Evolutionary conservation across 495 filamentous ascomycete species (phyloP), one percentile per base, ranked within the genome.

Genomic region (Apiosordaria backusii): DNA sequence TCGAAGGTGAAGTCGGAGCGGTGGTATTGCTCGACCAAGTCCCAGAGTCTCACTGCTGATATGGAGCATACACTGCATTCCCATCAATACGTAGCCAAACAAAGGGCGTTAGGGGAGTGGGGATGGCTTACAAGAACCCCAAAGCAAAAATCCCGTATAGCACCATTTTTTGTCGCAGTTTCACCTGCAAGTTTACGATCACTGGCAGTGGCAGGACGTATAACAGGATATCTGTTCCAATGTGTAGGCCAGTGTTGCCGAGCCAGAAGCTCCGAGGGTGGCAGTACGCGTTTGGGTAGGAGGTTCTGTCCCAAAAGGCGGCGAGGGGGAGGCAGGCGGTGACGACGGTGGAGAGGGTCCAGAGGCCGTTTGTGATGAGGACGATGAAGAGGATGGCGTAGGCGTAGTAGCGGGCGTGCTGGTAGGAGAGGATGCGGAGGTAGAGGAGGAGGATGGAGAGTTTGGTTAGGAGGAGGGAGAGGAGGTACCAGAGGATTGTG

Each of bases 161-260:
- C 4, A 62, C 62, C 4, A 74, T n/a, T 62, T 74, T 74, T 63
- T 70, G 68, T 19, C 64, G 40, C 10, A 5, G 45, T 23, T 60
- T 53, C 54, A 78, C 61, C n/a, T 73, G 68, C 35, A 78, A 61
- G 3, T 61, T 62, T 21, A 70, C 9, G 57, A 79, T 69, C 13
- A 74, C 65, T 21, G 77, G 75, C 22, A 79, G 60, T 1, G 74
- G 75, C 13, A 79, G 70, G 25, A 74, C 18, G 61, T 77, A 77
- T 15, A 77, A 65, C 22, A 75, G 65, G 7, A 79, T 52, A 62
- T 77, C 73, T 13, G 72, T 70, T 1, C 55, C 69, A 54, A 77
- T 74, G 57, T 72, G 67, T 16, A 76, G 55, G 13, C 65, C 68
- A 16, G 72, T 71, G 50, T 71, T 73, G 15, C 62, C 64, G 45